These are phyloP conservation scores for Rhodotorula babjevae DNA, from an alignment of 768 basidiomycete genomes.

Conservation along the genomic window DNA sequence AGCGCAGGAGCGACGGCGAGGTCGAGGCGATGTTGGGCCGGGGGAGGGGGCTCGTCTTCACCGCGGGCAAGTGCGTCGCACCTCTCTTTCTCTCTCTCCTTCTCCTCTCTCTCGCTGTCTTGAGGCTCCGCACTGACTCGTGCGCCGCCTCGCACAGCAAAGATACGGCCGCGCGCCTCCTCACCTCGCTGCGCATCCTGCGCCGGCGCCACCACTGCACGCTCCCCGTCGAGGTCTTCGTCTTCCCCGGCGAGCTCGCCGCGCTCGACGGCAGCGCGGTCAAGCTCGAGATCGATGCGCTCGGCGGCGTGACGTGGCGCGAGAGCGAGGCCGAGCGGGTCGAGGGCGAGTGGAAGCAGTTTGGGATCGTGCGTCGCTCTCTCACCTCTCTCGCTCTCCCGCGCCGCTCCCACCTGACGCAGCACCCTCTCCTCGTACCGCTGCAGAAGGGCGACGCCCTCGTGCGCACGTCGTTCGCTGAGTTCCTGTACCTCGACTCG, in stretches of 20 bases:
- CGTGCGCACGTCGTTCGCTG: slow-evolving; percentile 43
- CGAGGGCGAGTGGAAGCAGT: slow-evolving; percentile 44
- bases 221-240: slow-evolving; percentile 50
- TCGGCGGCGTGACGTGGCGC: slow-evolving; percentile 45
- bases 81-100: no score
- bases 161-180: slow-evolving; percentile 48
- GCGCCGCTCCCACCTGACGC: neutral
- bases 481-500: slow-evolving; percentile 50
- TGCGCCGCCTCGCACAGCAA: slow-evolving; percentile 14
- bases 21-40: slow-evolving; percentile 5
- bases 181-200: slow-evolving; percentile 47
- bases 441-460: slow-evolving; percentile 35
- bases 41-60: slow-evolving; percentile 47
- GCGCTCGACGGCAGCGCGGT: slow-evolving; percentile 36
- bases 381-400: no score
- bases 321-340: slow-evolving; percentile 28
- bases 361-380: slow-evolving; percentile 42
- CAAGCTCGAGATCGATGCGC: slow-evolving; percentile 42
- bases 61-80: slow-evolving; percentile 48
- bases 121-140: no score
- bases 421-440: accelerated
- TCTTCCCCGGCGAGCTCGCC: slow-evolving; percentile 48
- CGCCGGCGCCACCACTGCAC: slow-evolving; percentile 43
- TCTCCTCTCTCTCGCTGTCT: neutral
- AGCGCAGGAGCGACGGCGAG: neutral